phyloP scores from a whole-genome alignment of 2,329 filamentous ascomycete genomes.

The Volutella citrinella region DNA sequence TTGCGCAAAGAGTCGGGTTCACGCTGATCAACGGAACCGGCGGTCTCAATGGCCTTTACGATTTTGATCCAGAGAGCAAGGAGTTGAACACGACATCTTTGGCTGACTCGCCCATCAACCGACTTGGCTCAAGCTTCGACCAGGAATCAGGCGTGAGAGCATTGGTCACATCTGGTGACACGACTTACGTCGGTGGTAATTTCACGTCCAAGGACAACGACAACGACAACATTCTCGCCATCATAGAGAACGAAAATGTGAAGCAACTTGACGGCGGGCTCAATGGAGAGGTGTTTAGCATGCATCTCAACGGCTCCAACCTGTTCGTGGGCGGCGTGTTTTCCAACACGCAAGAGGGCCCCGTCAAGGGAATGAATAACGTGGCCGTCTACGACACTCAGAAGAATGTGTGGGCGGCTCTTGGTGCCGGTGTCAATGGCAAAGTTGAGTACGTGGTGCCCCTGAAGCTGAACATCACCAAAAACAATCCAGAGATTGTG shows the following conservation, averaged over 20 bases:
- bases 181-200: constrained; percentile 78
- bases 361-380: constrained; percentile 64
- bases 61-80: constrained; percentile 65
- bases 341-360: constrained; percentile 64
- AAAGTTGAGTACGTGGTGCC: constrained; percentile 71
- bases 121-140: constrained; percentile 68
- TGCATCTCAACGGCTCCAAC: constrained; percentile 63
- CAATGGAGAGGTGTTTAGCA: constrained; percentile 71
- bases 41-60: constrained; percentile 85
- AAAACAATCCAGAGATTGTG: constrained; percentile 64
- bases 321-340: constrained; percentile 87
- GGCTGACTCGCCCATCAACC: constrained; percentile 70
- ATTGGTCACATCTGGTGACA: constrained; percentile 62
- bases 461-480: constrained; percentile 74
- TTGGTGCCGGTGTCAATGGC: constrained; percentile 86
- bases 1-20: constrained; percentile 88
- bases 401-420: constrained; percentile 68
- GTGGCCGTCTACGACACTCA: constrained; percentile 72
- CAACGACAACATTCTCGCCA: constrained; percentile 73
- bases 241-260: constrained; percentile 62
- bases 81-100: constrained; percentile 61
- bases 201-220: constrained; percentile 66
- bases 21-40: constrained; percentile 69
- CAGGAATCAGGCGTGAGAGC: constrained; percentile 65
- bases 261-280: constrained; percentile 68